Evolutionary conservation across 305 asterid genomes (phyloP).

Genomic region (Fraxinus sp.): DNA sequence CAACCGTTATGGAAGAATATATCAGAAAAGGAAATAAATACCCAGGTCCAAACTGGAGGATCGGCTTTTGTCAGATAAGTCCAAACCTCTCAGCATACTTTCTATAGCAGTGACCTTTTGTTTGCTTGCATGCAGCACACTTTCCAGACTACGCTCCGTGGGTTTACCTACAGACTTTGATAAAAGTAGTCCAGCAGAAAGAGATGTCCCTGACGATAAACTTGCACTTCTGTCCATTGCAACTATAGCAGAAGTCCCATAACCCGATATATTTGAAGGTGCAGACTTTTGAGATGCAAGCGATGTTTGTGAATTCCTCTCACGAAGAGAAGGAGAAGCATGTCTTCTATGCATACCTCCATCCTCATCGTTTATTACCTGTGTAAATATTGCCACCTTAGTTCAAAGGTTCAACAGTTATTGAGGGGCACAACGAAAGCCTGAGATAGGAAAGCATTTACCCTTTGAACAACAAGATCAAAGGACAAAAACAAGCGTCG

Average conservation of each 20-base stretch:
- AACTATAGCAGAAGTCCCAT: slow-evolving; percentile 97
- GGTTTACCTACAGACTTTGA: slow-evolving; percentile 69
- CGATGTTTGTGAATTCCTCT: slow-evolving; percentile 68
- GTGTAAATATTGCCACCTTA: slow-evolving; percentile 29
- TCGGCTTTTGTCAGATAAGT: slow-evolving; percentile 68
- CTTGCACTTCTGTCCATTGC: slow-evolving; percentile 94
- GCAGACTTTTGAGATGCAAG: slow-evolving; percentile 61
- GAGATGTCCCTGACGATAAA: slow-evolving; percentile 68
- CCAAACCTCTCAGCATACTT: slow-evolving; percentile 94
- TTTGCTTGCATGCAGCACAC: slow-evolving; percentile 93
- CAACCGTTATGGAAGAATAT: slow-evolving; percentile 9
- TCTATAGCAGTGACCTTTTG: slow-evolving; percentile 98
- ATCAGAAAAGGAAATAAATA: slow-evolving; percentile 44
- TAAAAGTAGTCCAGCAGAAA: slow-evolving; percentile 66
- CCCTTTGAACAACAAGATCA: slow-evolving; percentile 98
- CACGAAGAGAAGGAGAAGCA: slow-evolving; percentile 95
- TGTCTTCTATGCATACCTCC: slow-evolving; percentile 97
- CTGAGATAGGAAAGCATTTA: slow-evolving; percentile 30
- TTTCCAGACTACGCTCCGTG: slow-evolving; percentile 89
- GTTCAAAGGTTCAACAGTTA: slow-evolving; percentile 26
- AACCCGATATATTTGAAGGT: slow-evolving; percentile 74
- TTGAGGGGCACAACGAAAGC: slow-evolving; percentile 11
- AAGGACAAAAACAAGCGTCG: slow-evolving; percentile 82
- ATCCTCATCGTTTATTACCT: slow-evolving; percentile 94
- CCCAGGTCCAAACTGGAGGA: slow-evolving; percentile 99